Evolutionary conservation across 495 filamentous ascomycete genomes (phyloP).

Genomic region (Neurospora discreta): DNA sequence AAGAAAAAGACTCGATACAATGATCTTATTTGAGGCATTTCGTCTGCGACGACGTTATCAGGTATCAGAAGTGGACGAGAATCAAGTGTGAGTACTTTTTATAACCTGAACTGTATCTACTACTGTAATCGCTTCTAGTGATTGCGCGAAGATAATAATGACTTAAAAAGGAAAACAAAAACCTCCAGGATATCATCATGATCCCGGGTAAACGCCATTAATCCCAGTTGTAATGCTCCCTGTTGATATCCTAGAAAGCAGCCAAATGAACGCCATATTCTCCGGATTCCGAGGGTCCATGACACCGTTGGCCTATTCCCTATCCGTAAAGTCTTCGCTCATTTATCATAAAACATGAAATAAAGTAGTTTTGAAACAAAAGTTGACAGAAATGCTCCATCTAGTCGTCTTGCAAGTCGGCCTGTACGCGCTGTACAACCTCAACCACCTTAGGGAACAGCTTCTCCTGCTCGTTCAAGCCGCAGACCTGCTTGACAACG

Average conservation of each 20-base stretch:
- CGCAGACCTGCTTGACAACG: constrained; percentile 60
- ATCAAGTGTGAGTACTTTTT: background rate
- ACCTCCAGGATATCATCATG: background rate
- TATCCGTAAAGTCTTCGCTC: background rate
- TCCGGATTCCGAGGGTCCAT: background rate
- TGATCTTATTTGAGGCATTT: background rate
- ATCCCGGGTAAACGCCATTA: background rate
- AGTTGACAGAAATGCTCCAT: background rate
- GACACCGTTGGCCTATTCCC: background rate
- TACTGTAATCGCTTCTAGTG: background rate
- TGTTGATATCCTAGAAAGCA: background rate
- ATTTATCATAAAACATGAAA: background rate
- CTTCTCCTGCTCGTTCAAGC: constrained; percentile 58
- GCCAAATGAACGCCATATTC: constrained; percentile 1
- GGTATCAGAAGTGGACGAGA: background rate
- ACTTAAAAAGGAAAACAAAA: background rate
- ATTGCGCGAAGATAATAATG: background rate
- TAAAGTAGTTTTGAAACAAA: background rate
- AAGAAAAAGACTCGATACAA: background rate
- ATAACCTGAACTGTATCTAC: background rate
- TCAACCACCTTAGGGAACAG: constrained; percentile 60
- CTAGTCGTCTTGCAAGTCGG: constrained; percentile 31
- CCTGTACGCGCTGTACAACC: constrained; percentile 71
- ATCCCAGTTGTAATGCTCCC: background rate
- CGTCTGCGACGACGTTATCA: background rate